A percentile compares a stretch with the other conserved stretches of the same genome.
Evolutionary conservation across 495 filamentous ascomycete species (phyloP).

Genomic region (Xeromyces bisporus): DNA sequence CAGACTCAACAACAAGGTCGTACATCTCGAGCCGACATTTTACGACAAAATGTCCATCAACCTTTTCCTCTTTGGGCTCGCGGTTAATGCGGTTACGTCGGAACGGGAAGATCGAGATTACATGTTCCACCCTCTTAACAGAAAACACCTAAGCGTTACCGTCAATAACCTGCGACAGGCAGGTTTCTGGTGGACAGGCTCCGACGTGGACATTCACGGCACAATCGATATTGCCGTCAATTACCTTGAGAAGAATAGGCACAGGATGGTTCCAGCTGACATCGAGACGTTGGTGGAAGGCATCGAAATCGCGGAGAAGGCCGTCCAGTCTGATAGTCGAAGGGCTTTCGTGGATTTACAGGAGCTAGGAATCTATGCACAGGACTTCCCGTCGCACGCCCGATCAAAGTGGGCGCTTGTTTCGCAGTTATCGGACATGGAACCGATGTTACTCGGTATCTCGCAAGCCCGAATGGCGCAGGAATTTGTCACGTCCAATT

Average conservation of each 20-base stretch:
- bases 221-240: constrained; percentile 44
- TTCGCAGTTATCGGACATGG: constrained; percentile 7
- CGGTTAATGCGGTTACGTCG: constrained; percentile 79
- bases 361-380: constrained; percentile 60
- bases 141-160: constrained; percentile 42
- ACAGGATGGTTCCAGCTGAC: constrained; percentile 41
- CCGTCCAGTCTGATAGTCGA: constrained; percentile 44
- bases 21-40: constrained; percentile 63
- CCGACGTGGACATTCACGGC: constrained; percentile 42
- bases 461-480: constrained; percentile 42
- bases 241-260: constrained; percentile 41
- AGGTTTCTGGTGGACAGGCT: constrained; percentile 83
- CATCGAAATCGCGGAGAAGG: constrained; percentile 42
- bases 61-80: constrained; percentile 62
- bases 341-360: constrained; percentile 46
- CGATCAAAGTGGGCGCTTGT: constrained; percentile 50
- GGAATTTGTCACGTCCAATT: constrained; percentile 37
- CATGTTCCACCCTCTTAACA: constrained; percentile 63
- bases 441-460: constrained; percentile 32
- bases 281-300: constrained; percentile 40
- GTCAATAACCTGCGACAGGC: constrained; percentile 69
- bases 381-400: constrained; percentile 36
- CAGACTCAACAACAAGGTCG: constrained; percentile 47
- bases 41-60: constrained; percentile 76
- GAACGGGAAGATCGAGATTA: constrained; percentile 72